A percentile compares a stretch with the other conserved stretches of the same genome.
Conservation (phyloP, 768 basidiomycete species). For the Russula dissimulans region DNA sequence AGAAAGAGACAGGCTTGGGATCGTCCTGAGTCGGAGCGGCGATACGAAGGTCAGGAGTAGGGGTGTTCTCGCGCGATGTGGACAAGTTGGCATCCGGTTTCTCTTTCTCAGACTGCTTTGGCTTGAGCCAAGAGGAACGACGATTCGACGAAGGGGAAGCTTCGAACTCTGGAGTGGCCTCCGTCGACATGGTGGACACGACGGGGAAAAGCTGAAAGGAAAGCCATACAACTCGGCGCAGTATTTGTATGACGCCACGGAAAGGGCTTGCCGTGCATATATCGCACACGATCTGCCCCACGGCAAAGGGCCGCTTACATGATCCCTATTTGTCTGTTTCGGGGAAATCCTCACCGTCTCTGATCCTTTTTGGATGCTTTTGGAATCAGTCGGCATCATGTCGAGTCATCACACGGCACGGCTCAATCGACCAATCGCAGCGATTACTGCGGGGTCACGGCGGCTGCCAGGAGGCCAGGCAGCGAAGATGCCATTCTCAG, state of each 20-base stretch:
- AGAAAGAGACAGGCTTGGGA: conserved; percentile 25
- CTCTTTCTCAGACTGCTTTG: conserved; percentile 1
- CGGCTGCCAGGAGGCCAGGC: no score
- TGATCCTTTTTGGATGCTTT: no score
- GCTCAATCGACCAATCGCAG: no score
- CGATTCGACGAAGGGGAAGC: not conserved
- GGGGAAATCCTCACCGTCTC: no score
- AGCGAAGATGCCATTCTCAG: no score
- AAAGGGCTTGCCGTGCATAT: not conserved
- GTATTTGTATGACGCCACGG: not conserved
- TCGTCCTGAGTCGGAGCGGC: not conserved
- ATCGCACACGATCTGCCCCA: no score
- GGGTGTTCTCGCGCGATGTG: not conserved
- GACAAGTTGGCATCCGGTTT: not conserved
- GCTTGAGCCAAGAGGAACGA: conserved; percentile 2
- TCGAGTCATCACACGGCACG: no score
- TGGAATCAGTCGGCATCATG: no score
- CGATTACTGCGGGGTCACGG: no score
- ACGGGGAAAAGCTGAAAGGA: not conserved
- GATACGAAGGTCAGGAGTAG: not conserved
- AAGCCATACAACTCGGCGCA: not conserved
- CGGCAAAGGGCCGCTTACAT: not conserved
- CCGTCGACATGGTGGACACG: not conserved
- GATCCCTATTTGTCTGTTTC: not conserved
- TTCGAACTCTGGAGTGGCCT: not conserved